phyloP scores from a whole-genome alignment of 2,329 filamentous ascomycete species.

The Neophaeococcomyces aloes region DNA sequence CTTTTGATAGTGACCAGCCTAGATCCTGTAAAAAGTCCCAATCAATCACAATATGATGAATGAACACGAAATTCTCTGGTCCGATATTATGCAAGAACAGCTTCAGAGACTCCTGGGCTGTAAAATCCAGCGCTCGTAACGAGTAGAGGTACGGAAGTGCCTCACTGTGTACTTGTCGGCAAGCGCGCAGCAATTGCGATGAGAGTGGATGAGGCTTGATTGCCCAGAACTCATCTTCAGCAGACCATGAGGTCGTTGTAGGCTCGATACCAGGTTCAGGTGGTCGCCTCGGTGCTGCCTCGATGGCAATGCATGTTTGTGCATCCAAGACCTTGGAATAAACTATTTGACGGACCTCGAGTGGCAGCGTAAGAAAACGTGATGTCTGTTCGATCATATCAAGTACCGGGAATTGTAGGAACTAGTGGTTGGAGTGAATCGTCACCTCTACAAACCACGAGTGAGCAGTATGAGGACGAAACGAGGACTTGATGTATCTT shows the following conservation, averaged over 20 bases:
- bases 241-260: constrained; percentile 3
- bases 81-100: constrained; percentile 6
- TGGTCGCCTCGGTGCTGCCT: not conserved
- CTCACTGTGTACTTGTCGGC: constrained; percentile 7
- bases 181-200: constrained; percentile 22
- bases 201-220: constrained; percentile 16
- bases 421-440: not conserved
- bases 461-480: no score
- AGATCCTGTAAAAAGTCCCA: constrained; percentile 11
- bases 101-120: constrained; percentile 2
- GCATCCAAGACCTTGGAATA: constrained; percentile 13
- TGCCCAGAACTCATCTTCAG: constrained; percentile 17
- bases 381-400: not conserved
- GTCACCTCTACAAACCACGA: no score
- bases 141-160: constrained; percentile 12
- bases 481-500: no score
- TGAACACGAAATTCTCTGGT: constrained; percentile 4
- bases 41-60: constrained; percentile 11
- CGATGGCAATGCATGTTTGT: constrained; percentile 1
- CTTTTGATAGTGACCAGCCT: constrained; percentile 9
- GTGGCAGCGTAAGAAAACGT: constrained; percentile 14
- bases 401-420: not conserved
- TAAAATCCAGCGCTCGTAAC: constrained; percentile 8
- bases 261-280: not conserved
- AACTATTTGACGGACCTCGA: constrained; percentile 18